Evolutionary conservation across 805 yeast species (phyloP), one percentile per base, ranked within the genome.

Genomic region (Pichia phayaonensis): DNA sequence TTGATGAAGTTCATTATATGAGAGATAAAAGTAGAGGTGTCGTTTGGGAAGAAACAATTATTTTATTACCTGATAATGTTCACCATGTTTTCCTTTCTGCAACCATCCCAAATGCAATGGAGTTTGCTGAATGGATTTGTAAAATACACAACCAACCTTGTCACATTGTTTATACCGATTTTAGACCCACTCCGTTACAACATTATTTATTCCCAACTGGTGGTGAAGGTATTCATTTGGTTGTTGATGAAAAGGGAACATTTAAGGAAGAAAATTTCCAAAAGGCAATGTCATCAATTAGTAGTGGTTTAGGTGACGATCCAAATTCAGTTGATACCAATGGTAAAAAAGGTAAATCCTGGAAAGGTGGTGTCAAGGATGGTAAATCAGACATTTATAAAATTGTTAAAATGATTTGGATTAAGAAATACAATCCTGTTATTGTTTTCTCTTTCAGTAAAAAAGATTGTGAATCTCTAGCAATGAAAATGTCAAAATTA

Each of bases 1-100:
- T 94, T 65, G 99, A 94, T 70, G 99, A 94, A 65, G 99, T 94
- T 1, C 99, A 94, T 68, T 94, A 94, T 64, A 97, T 94, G 55
- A 94, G 94, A 65, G 99, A 94, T 70, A 84, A 88, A 51, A 96
- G 89, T 61, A 81, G 99, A 67, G 99, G 99, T 62, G 99, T 94
- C 15, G 99, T 94, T 4, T 94, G 99, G 99, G 99, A 94, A 71
- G 99, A 94, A 69, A 97, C 94, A 22, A 94, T 94, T 54, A 94
- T 94, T 59, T 89, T 94, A 96, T 72, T 94, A 34, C 99, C 99
- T 0, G 97, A 90, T 56, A 97, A 94, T 63, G 94, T 94, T 52
- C 92, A 92, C 62, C 86, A 87, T 59, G 89, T 94, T 55, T 72
- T 94, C 40, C 73, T 94, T 40, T 88, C 97, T 13, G 98, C 98